Evolutionary conservation across 2,329 filamentous ascomycete species (phyloP).

Genomic region (Fusarium lyarnte): DNA sequence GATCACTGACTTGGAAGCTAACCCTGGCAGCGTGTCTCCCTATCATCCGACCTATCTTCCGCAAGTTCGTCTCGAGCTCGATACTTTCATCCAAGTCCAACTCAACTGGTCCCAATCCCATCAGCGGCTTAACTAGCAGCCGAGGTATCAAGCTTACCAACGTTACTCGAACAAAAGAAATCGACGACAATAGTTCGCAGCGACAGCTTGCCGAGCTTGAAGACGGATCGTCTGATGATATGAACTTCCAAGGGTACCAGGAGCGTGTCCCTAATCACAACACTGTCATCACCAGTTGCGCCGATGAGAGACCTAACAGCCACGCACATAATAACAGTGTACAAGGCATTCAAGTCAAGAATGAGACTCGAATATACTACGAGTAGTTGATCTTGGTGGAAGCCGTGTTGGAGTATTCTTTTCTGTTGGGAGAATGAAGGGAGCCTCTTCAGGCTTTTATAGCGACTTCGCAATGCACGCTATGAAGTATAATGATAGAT

Average conservation of each 20-base stretch:
- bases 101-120: constrained; percentile 15
- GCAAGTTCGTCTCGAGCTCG: constrained; percentile 10
- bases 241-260: constrained; percentile 12
- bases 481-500: background rate
- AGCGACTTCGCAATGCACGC: background rate
- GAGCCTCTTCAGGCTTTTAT: no score
- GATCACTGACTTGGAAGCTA: background rate
- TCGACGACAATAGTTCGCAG: constrained; percentile 29
- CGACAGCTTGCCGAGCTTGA: constrained; percentile 22
- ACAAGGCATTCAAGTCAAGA: constrained; percentile 30
- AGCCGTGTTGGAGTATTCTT: rapidly evolving
- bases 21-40: constrained; percentile 23
- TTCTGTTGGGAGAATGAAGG: background rate
- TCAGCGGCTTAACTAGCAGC: constrained; percentile 27
- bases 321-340: background rate
- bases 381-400: background rate
- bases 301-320: background rate
- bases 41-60: constrained; percentile 23
- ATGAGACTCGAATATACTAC: constrained; percentile 28
- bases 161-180: constrained; percentile 17
- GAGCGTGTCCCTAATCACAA: constrained; percentile 14
- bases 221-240: constrained; percentile 25
- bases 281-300: constrained; percentile 6
- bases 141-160: constrained; percentile 26
- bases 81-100: constrained; percentile 22